Evolutionary conservation across 2,329 filamentous ascomycete genomes (phyloP).

Genomic region (Aureobasidium mangrovei): DNA sequence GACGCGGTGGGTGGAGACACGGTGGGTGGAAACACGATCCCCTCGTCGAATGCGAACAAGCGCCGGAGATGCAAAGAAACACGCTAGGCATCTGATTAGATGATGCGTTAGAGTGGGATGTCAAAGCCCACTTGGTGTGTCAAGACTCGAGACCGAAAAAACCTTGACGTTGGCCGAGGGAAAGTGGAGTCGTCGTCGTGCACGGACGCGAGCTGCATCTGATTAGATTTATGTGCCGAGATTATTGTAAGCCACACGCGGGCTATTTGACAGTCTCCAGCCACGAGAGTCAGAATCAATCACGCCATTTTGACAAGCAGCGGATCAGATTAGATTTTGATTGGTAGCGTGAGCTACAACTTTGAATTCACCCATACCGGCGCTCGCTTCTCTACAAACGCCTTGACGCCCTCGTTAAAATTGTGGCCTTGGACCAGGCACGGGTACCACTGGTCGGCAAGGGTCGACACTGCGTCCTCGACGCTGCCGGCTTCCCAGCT

Average conservation of each 20-base stretch:
- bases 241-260: neutral
- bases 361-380: constrained; percentile 44
- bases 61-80: neutral
- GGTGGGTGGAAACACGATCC: too few relatives aligned
- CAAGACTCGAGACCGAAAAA: neutral
- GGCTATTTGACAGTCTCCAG: neutral
- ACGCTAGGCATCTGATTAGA: constrained; percentile 12
- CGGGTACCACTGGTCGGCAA: constrained; percentile 33
- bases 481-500: constrained; percentile 18
- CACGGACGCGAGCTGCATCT: neutral
- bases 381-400: constrained; percentile 44
- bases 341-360: constrained; percentile 25
- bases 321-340: constrained; percentile 5
- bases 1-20: too few relatives aligned
- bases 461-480: constrained; percentile 27
- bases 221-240: constrained; percentile 1
- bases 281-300: neutral
- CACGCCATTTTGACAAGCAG: neutral
- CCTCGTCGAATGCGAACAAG: too few relatives aligned
- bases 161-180: neutral
- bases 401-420: constrained; percentile 41
- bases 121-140: neutral
- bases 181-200: neutral
- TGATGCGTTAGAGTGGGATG: neutral
- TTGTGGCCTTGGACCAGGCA: constrained; percentile 38